These are phyloP conservation scores for Erythrophleum ivorense DNA, from an alignment of 331 rosid species.

Conservation along the genomic window DNA sequence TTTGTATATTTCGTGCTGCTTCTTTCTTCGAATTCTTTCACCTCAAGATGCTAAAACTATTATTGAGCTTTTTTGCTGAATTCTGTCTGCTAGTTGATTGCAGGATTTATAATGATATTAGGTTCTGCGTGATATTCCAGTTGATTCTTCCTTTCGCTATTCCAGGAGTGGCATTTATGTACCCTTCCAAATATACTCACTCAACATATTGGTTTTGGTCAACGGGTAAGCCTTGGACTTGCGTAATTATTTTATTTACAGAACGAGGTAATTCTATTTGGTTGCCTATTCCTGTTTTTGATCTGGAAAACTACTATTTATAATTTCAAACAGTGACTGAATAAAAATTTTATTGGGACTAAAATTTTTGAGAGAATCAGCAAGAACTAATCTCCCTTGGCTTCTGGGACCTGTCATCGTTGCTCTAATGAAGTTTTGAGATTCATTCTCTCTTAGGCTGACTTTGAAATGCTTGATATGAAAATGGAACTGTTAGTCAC, in stretches of 20 bases:
- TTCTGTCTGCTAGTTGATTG: conserved; percentile 52
- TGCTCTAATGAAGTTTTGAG: conserved; percentile 5
- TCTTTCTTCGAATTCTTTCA: conserved; percentile 13
- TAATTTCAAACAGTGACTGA: not conserved
- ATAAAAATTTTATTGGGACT: not conserved
- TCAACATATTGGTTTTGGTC: conserved; percentile 71
- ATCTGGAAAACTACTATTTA: not conserved
- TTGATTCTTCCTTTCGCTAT: conserved; percentile 57
- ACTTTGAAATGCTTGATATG: conserved; percentile 17
- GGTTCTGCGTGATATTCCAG: conserved; percentile 68
- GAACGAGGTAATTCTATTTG: not conserved
- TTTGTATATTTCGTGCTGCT: not conserved
- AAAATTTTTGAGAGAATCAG: conserved; percentile 12
- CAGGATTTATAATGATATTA: conserved; percentile 59
- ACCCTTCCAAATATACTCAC: conserved; percentile 63
- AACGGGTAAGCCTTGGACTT: conserved; percentile 47
- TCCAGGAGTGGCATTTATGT: conserved; percentile 48
- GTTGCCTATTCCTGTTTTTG: not conserved
- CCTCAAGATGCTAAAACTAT: conserved; percentile 20
- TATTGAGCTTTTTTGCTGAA: conserved; percentile 46
- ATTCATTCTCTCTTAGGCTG: not conserved
- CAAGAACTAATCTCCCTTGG: conserved; percentile 9
- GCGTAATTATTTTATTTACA: conserved; percentile 18
- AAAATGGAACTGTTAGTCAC: not conserved
- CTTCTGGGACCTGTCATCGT: not conserved